Base-by-base conservation (phyloP, 1,284 basidiomycete species). In the Mycosarcoma maydis region DNA sequence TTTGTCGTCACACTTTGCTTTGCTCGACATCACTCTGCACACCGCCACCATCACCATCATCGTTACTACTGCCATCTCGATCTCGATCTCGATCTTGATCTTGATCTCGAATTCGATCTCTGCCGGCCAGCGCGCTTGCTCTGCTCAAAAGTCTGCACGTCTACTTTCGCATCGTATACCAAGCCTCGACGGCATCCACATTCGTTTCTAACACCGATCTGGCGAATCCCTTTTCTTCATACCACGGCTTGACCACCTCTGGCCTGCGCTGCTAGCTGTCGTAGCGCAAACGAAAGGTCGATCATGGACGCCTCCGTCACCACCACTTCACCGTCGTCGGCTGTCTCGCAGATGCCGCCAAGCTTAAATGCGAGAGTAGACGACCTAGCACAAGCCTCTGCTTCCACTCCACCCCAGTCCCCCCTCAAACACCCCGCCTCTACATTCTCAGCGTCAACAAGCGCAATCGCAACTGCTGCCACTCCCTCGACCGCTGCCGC, bases 371-470 rank as follows among this genome's bases (percentile, higher is more conserved):
- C 38, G 10, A 33, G 38, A 23, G 6, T 24, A 19, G 39, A 39
- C 13, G 10, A 27, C 2, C 6, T 38, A 20, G 23, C 46, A 6
- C 43, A 26, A 5, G 6, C 49, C 0, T n/a, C 47, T 3, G 33
- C 33, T 27, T 16, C 34, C 14, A 46, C 59, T 20, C 52, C 59
- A 22, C 59, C 41, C n/a, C n/a, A n/a, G n/a, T n/a, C n/a, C n/a
- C n/a, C n/a, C n/a, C n/a, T n/a, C n/a, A n/a, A n/a, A n/a, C n/a
- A n/a, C n/a, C n/a, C n/a, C n/a, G n/a, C n/a, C n/a, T n/a, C n/a
- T n/a, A n/a, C n/a, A n/a, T n/a, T n/a, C n/a, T n/a, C n/a, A n/a
- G n/a, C n/a, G n/a, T n/a, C n/a, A 34, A 50, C 27, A 23, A 51
- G 5, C 59, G 13, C 29, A 32, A 13, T 38, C 11, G 30, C 38